These are phyloP conservation scores for Phytophthora hybrid DNA, from an alignment of 352 stramenopile species.

Conservation along the genomic window DNA sequence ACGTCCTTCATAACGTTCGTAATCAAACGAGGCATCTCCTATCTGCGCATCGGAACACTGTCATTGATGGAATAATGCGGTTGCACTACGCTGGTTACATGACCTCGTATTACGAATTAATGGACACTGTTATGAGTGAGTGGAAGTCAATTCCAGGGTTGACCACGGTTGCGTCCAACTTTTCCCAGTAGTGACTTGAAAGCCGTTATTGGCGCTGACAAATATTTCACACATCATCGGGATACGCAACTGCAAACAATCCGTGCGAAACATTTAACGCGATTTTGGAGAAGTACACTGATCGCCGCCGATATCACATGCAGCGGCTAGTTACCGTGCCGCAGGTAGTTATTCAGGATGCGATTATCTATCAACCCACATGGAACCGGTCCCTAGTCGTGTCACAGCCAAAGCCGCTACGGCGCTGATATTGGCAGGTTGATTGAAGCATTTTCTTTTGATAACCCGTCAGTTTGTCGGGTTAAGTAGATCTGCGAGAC, in stretches of 20 bases:
- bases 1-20: slow-evolving; percentile 5
- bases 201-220: slow-evolving; percentile 1
- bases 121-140: not conserved
- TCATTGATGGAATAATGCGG: not conserved
- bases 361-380: not conserved
- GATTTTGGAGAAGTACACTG: not conserved
- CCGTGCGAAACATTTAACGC: slow-evolving; percentile 9
- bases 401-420: not conserved
- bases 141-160: not conserved
- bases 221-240: not conserved
- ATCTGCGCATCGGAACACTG: not conserved
- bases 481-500: not conserved
- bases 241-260: slow-evolving; percentile 6
- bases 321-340: not conserved
- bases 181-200: not conserved
- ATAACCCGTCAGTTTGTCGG: not conserved
- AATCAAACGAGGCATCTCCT: slow-evolving; percentile 4
- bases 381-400: not conserved
- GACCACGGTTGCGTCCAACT: slow-evolving; percentile 1
- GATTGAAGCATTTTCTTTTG: not conserved
- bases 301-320: slow-evolving; percentile 5
- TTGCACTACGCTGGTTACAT: not conserved
- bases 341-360: not conserved
- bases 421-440: not conserved
- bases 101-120: not conserved